Base-by-base conservation (phyloP, 768 basidiomycete species). In the Russula lepida region DNA sequence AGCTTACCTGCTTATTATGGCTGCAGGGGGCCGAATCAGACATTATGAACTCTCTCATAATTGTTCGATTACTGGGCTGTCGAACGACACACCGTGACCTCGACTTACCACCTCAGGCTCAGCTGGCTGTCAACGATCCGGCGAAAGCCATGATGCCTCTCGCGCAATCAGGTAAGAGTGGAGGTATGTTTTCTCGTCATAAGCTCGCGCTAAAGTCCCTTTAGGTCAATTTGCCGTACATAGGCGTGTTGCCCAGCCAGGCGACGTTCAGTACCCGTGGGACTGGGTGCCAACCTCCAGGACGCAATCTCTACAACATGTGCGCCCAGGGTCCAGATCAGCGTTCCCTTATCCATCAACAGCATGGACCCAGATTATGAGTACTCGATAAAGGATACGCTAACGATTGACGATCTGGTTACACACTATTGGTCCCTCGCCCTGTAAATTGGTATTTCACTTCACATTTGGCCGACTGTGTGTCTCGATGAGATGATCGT, bases 161-260 rank as follows among this genome's bases (percentile, higher is more conserved):
- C 30, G 43, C 49, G 32, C 35, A 56, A 57, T 46, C 43, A 57
- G 56, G 48, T 57, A 52, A 53, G 30, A 37, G 25, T 17, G 47
- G 56, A 53, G 43, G 56, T 58, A 28, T 54, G 57, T 58, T 58
- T 58, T 63, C 46, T 54, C 62, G 57, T 63, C 62, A 63, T 54
- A 49, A 35, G 28, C 30, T 58, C 62, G 52, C 47, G 50, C 57
- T 54, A 51, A 43, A 12, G 46, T 54, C 32, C 3, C 50, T 25
- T 63, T 63, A 13, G 43, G 56, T 58, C 62, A 63, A 54, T 23
- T 35, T 63, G 57, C 62, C 62, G 62, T 63, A 62, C 56, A 48
- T 15, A 32, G 46, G 56, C 46, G 35, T 35, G 56, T 58, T 62
- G 50, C 49, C 33, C 59, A 43, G 53, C 33, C 33, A 32, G 53